A percentile compares a stretch with the other conserved stretches of the same genome.
phyloP scores from a whole-genome alignment of 1,139 yeast genomes.

The Wickerhamomyces sp. region DNA sequence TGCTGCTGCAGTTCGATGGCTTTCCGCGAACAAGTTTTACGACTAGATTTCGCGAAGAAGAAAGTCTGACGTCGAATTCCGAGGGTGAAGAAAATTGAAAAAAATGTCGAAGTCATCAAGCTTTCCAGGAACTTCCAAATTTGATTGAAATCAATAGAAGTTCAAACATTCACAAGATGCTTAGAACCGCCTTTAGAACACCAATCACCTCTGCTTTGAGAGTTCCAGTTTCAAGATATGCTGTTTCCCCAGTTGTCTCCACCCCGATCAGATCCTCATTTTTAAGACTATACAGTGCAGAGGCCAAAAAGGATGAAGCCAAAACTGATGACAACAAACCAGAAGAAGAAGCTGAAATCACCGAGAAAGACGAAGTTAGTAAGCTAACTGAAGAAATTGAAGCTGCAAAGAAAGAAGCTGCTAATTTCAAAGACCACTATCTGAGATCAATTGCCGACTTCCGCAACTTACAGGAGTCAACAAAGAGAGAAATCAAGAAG shows the following conservation, averaged over 20 bases:
- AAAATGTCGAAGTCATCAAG: no score
- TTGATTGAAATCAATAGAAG: no score
- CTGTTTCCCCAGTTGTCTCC: background rate
- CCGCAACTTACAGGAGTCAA: conserved; percentile 81
- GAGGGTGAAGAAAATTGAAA: background rate
- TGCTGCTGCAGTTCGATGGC: no score
- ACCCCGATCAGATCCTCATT: conserved; percentile 1
- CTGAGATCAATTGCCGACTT: conserved; percentile 80
- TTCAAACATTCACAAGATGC: background rate
- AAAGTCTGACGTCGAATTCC: background rate
- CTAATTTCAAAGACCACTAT: conserved; percentile 73
- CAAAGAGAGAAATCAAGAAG: conserved; percentile 74
- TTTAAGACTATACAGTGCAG: conserved; percentile 23
- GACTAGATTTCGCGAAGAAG: background rate
- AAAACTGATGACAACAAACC: conserved; percentile 3
- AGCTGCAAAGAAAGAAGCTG: conserved; percentile 68
- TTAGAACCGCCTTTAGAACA: conserved; percentile 8
- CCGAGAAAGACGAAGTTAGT: conserved; percentile 14
- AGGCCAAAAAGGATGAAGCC: conserved; percentile 20
- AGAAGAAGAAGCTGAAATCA: conserved; percentile 14
- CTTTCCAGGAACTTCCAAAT: background rate
- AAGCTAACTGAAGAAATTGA: conserved; percentile 44
- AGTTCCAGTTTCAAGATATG: conserved; percentile 8
- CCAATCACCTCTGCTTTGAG: conserved; percentile 2
- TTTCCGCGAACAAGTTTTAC: no score